Base-by-base conservation (phyloP, 129 eudicot species). In the Dittrichia graveolens region DNA sequence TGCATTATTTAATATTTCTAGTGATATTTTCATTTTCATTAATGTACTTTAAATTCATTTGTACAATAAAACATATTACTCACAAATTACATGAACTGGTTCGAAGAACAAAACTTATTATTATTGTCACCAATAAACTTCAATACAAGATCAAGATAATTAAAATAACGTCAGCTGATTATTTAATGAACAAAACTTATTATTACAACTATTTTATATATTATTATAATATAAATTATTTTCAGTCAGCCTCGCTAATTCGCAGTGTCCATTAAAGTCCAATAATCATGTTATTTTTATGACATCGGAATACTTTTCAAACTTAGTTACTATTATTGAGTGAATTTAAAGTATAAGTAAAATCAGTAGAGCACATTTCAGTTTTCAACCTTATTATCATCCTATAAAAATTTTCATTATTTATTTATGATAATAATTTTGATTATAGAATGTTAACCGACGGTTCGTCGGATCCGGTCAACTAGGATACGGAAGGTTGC, bases 321-420 rank as follows among this genome's bases (percentile, higher is more conserved):
- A 24, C 31, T 0, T 24, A 24, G 31, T 24, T 24, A 24, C 31
- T 0, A 24, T 24, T 13, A 38, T 35, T 9, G 66, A 42, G 50
- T 63, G 52, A 49, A 63, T 15, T 63, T 7, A 63, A n/a, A 24
- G 31, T 24, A 63, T 41, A 63, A 63, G 52, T 63, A n/a, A n/a
- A n/a, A n/a, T n/a, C n/a, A 49, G 50, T 62, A 48, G 49, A 41
- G 41, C 40, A 14, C 19, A 14, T 62, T 62, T 42, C 68, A 7
- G n/a, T n/a, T n/a, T 24, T 24, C 31, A 24, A 24, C 31, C 31
- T 24, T 24, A 24, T 24, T 24, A 24, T 24, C 2, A 24, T 24
- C 2, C 31, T 24, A 2, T 24, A 63, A 63, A n/a, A 4, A 41
- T 63, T 40, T 40, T 63, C 49, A 40, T 41, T 41, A 14, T 60